Percentiles rank a stretch among this genome's conserved stretches.
Conservation (phyloP, 2,329 filamentous ascomycete species). For the Scytalidium sp. region DNA sequence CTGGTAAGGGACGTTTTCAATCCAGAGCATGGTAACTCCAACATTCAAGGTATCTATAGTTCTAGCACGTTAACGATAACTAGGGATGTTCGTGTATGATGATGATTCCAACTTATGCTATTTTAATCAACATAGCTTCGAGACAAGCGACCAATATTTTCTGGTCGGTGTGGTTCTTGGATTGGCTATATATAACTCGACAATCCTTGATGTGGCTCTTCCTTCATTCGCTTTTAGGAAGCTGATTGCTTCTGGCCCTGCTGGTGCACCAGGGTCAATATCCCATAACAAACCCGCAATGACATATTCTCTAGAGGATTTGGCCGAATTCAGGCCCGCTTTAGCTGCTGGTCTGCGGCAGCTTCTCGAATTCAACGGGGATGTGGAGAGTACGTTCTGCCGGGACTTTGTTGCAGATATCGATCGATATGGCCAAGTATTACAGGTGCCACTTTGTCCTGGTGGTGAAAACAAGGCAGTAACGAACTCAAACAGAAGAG, state of each 20-base stretch:
- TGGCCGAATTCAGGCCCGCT: conserved; percentile 76
- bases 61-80: conserved; percentile 9
- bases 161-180: conserved; percentile 85
- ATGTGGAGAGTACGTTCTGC: conserved; percentile 77
- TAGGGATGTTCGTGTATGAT: conserved; percentile 89
- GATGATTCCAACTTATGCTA: conserved; percentile 90
- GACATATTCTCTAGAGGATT: conserved; percentile 75
- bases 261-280: conserved; percentile 49
- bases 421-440: conserved; percentile 70
- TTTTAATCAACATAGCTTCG: conserved; percentile 87
- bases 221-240: conserved; percentile 90
- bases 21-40: conserved; percentile 72
- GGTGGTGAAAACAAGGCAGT: conserved; percentile 73
- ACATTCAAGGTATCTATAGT: neutral
- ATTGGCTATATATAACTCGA: conserved; percentile 91
- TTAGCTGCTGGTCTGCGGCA: conserved; percentile 74
- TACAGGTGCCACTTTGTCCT: conserved; percentile 67
- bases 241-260: conserved; percentile 73
- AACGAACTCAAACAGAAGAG: conserved; percentile 78
- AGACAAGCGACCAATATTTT: conserved; percentile 89
- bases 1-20: conserved; percentile 89
- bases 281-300: conserved; percentile 59
- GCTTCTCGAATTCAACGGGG: conserved; percentile 78
- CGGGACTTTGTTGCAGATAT: conserved; percentile 77
- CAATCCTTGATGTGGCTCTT: conserved; percentile 83